Evolutionary conservation across 2,329 filamentous ascomycete genomes (phyloP), one percentile per base, ranked within the genome.

Genomic region (Cladosporium halotolerans): DNA sequence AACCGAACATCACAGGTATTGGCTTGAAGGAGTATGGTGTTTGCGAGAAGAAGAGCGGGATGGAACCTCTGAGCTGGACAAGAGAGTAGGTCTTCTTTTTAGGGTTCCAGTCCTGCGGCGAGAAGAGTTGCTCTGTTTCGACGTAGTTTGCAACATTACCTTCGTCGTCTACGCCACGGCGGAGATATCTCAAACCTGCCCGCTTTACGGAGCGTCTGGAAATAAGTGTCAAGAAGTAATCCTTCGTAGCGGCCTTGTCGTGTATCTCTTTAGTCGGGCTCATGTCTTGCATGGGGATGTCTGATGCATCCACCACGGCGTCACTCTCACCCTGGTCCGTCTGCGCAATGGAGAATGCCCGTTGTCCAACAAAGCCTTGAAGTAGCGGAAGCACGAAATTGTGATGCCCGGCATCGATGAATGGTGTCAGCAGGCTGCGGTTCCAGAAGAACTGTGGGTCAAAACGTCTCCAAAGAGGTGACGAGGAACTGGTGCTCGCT

Each of bases 41-140:
- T 65, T 99, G 93, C 0, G 91, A 95, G 67, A 96, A 99, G 74
- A 93, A 97, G 0, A 97, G 72, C 0, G 93, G 93, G 58, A 97
- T 95, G 18, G 91, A 96, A 6, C 91, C 92, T 58, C 93, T 82
- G 19, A 90, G 77, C 67, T 99, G 93, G 3, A 95, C 74, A 62
- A 96, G 95, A 0, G 90, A 96, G 68, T 89, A 88, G 2, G 85
- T 77, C 60, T 82, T 88, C 10, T 72, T 68, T 10, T 77, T 72
- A 0, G 77, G 66, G 14, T 83, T 77, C 83, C 87, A 91, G 1
- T 77, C 76, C 2, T 83, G 75, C 0, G 81, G 79, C 0, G 89
- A 93, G 2, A 99, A 76, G 9, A 99, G 86, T 69, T 99, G 93
- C 67, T 99, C 93, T 0, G 92, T 96, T 72, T 99, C 93, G 16